phyloP scores from a whole-genome alignment of 2,329 filamentous ascomycete genomes.

The Xylariaceae sp. region DNA sequence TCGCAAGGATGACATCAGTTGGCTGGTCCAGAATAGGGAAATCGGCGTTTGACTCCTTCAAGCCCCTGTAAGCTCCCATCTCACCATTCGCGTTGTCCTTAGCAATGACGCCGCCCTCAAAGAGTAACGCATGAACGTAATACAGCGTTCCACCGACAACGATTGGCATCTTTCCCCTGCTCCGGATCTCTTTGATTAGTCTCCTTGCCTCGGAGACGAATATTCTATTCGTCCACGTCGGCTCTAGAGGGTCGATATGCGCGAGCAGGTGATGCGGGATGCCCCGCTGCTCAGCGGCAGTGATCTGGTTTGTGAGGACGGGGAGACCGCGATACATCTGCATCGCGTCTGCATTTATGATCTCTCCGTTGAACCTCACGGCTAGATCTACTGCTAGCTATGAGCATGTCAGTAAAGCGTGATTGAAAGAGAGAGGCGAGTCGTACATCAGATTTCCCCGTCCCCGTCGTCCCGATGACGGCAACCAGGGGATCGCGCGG shows the following conservation, averaged over 20 bases:
- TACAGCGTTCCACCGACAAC: slow-evolving; percentile 94
- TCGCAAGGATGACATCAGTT: slow-evolving; percentile 67
- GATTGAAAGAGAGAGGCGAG: neutral
- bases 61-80: slow-evolving; percentile 28
- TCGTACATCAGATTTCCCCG: slow-evolving; percentile 54
- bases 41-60: slow-evolving; percentile 37
- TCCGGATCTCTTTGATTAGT: slow-evolving; percentile 73
- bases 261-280: slow-evolving; percentile 87
- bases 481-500: slow-evolving; percentile 65
- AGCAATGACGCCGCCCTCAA: slow-evolving; percentile 64
- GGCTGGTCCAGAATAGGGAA: slow-evolving; percentile 70
- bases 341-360: slow-evolving; percentile 98
- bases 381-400: slow-evolving; percentile 90
- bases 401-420: slow-evolving; percentile 9
- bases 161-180: slow-evolving; percentile 76
- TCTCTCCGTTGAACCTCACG: slow-evolving; percentile 77
- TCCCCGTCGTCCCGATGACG: slow-evolving; percentile 85
- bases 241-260: slow-evolving; percentile 68
- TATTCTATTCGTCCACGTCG: slow-evolving; percentile 76
- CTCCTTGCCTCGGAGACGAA: slow-evolving; percentile 68
- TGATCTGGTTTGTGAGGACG: slow-evolving; percentile 93
- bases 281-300: slow-evolving; percentile 66
- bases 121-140: slow-evolving; percentile 85
- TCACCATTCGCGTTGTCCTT: slow-evolving; percentile 29
- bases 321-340: slow-evolving; percentile 91